Base-by-base conservation (phyloP, 2,329 filamentous ascomycete species). In the Sarocladium kiliense region DNA sequence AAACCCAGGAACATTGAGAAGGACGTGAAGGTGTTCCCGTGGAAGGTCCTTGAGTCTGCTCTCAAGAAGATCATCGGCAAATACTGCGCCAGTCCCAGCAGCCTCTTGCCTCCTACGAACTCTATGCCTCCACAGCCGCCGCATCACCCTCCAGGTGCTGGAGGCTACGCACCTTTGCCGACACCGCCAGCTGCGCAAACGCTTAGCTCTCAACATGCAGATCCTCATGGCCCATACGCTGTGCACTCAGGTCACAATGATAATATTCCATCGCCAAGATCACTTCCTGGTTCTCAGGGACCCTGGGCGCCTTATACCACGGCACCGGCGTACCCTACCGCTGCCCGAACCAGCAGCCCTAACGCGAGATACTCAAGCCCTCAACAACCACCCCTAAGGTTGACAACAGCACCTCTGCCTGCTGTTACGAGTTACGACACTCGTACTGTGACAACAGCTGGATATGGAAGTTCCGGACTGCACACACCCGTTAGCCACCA, bases 1-100 rank as follows among this genome's bases (percentile, higher is more conserved):
- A 97, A 97, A 73, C 94, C 94, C 18, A 82, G 94, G 59, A 97
- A 97, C 67, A 99, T 99, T 61, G 94, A 97, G 76, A 99, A 99
- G 75, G 93, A 97, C 66, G 92, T 99, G 67, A 99, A 99, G 74
- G 94, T 97, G 12, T 99, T 97, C 66, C 88, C 91, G 3, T 99
- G 94, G 94, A 94, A 91, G 71, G 90, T 94, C 58, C 79, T 99
- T 44, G 82, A 84, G 50, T 82, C 85, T 58, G 93, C 94, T 0
- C 79, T 99, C 61, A 96, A 95, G 80, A 99, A 99, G 78, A 97
- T 99, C 66, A 96, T 99, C 68, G 87, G 90, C 65, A 99, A 99
- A 87, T 99, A 97, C 69, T 81, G 77, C 65, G 77, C 77, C n/a
- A 77, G 69, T 59, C 75, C 75, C 1, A 70, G 70, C 58, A 70